phyloP scores from a whole-genome alignment of 805 yeast genomes.

The Sugiyamaella smithiae region DNA sequence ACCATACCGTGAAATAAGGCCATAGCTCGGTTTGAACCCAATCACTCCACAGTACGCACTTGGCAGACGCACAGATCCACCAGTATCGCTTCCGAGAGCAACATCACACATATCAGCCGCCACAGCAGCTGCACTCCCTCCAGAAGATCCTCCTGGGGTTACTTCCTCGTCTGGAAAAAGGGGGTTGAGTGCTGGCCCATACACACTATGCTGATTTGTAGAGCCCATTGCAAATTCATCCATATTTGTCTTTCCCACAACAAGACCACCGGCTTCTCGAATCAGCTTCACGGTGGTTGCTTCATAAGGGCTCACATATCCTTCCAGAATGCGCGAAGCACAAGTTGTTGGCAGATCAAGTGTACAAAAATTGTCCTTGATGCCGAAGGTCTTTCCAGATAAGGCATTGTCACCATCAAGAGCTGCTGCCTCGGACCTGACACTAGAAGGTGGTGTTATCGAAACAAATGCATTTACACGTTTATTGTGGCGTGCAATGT shows the following conservation, averaged over 20 bases:
- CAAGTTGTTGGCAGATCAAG: conserved; percentile 69
- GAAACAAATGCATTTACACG: conserved; percentile 33
- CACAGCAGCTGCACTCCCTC: conserved; percentile 94
- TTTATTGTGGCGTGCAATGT: conserved; percentile 27
- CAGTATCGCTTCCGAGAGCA: conserved; percentile 93
- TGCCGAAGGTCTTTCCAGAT: conserved; percentile 41
- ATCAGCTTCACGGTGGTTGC: conserved; percentile 67
- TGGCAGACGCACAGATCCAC: conserved; percentile 93
- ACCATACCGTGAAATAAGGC: conserved; percentile 89
- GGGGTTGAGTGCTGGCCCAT: conserved; percentile 41
- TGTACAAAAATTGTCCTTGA: conserved; percentile 83
- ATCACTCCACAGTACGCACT: conserved; percentile 79
- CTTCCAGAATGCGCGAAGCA: conserved; percentile 59
- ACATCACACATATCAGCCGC: conserved; percentile 67
- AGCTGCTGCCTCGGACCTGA: conserved; percentile 16
- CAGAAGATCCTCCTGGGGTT: conserved; percentile 88
- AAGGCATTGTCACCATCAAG: conserved; percentile 19
- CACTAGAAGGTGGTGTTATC: conserved; percentile 18
- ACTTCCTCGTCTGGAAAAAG: conserved; percentile 39
- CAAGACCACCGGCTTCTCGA: conserved; percentile 47
- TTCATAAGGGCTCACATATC: conserved; percentile 71
- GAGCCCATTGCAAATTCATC: conserved; percentile 98
- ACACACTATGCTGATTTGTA: conserved; percentile 35
- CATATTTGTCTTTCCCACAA: conserved; percentile 80
- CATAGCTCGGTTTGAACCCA: conserved; percentile 94